These are phyloP conservation scores for Boletus vinaceobasis DNA, from an alignment of 768 basidiomycete species.

Conservation along the genomic window DNA sequence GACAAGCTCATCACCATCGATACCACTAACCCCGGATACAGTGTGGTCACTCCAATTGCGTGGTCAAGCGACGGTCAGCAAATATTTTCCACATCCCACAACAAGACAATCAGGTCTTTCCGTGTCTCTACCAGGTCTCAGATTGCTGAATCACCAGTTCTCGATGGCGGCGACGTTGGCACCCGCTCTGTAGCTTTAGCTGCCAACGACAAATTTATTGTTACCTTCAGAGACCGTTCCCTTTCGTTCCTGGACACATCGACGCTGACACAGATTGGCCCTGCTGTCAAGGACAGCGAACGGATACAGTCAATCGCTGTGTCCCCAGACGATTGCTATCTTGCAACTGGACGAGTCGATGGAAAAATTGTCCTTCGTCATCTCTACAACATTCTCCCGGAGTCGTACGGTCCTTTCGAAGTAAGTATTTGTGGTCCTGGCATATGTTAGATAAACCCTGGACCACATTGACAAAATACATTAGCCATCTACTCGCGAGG, in stretches of 20 bases:
- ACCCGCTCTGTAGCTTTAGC: not conserved
- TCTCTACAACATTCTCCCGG: not conserved
- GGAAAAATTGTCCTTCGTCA: not conserved
- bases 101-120: too few species aligned
- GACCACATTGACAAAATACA: not conserved
- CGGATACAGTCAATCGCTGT: not conserved
- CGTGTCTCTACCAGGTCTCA: not conserved
- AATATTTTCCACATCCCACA: too few species aligned
- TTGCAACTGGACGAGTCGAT: not conserved
- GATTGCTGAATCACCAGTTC: not conserved
- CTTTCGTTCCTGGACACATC: not conserved
- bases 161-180: too few species aligned
- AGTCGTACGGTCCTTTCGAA: not conserved
- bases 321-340: not conserved
- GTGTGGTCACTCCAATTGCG: too few species aligned
- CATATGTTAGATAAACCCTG: not conserved
- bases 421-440: not conserved
- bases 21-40: too few species aligned
- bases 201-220: not conserved
- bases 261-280: not conserved
- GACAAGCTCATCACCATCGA: too few species aligned
- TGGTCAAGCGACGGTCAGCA: too few species aligned
- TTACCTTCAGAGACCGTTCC: not conserved
- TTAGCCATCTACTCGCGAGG: not conserved
- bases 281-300: not conserved